Evolutionary conservation across 176 grass and related monocot genomes (phyloP).

Genomic region (Lolium perenne): DNA sequence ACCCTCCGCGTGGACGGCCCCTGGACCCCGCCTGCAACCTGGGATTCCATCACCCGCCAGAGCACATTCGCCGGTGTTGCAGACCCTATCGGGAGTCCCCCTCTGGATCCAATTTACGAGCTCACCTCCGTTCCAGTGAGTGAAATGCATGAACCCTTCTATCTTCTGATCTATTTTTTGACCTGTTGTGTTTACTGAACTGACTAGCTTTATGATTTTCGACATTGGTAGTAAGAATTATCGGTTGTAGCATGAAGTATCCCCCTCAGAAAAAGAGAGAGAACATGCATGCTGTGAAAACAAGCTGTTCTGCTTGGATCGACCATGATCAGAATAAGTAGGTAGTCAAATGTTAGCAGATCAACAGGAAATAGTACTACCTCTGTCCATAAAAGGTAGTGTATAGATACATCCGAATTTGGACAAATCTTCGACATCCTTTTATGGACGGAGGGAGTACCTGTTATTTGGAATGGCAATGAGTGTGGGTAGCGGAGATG

Average conservation of each 20-base stretch:
- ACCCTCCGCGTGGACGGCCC: slow-evolving; percentile 68
- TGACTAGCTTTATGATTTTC: background rate
- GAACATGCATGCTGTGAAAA: slow-evolving; percentile 20
- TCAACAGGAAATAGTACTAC: slow-evolving; percentile 8
- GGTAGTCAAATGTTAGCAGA: background rate
- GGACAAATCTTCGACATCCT: too few relatives aligned
- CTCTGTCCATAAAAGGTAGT: too few relatives aligned
- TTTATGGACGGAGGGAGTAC: too few relatives aligned
- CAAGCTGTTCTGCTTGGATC: background rate
- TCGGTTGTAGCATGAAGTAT: background rate
- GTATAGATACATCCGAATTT: too few relatives aligned
- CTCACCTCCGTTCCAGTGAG: slow-evolving; percentile 70
- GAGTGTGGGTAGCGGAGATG: background rate
- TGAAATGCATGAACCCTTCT: slow-evolving; percentile 1
- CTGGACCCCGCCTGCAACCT: slow-evolving; percentile 57
- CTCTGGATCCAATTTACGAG: slow-evolving; percentile 62
- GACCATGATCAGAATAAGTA: background rate
- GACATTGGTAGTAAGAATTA: background rate
- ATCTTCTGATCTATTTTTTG: slow-evolving; percentile 27
- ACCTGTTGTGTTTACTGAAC: background rate
- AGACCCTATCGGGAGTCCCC: background rate
- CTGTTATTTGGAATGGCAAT: background rate
- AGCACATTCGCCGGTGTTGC: slow-evolving; percentile 35
- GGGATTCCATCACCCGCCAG: slow-evolving; percentile 65
- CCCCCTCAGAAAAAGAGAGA: background rate